A percentile compares a stretch with the other conserved stretches of the same genome.
Conservation (phyloP, 768 basidiomycete genomes). For the Solioccasus polychromus region DNA sequence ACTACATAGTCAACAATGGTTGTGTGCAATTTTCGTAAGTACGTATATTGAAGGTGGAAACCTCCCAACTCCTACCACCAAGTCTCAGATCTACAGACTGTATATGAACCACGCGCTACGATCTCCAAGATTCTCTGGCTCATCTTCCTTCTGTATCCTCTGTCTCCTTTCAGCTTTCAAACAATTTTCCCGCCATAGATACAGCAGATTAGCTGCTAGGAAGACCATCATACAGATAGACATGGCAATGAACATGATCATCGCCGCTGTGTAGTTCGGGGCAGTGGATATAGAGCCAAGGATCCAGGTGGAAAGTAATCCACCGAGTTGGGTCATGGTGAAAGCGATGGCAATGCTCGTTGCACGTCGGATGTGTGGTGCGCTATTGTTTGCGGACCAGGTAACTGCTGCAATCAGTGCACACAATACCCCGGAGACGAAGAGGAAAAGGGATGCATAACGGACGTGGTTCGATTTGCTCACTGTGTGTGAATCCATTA, state of each 20-base stretch:
- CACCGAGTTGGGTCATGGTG: constrained; percentile 54
- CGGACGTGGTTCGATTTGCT: constrained; percentile 37
- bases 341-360: constrained; percentile 55
- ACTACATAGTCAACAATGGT: no score
- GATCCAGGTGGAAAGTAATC: constrained; percentile 62
- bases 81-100: constrained; percentile 41
- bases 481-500: constrained; percentile 8
- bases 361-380: constrained; percentile 55
- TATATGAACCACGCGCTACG: constrained; percentile 57
- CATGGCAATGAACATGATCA: constrained; percentile 36
- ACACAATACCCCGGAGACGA: constrained; percentile 49
- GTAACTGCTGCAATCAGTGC: constrained; percentile 50
- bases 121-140: constrained; percentile 46
- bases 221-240: constrained; percentile 40
- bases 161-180: constrained; percentile 41
- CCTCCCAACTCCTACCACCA: no score
- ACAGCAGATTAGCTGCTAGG: constrained; percentile 37
- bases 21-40: no score
- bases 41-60: no score
- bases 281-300: constrained; percentile 47
- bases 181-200: constrained; percentile 43
- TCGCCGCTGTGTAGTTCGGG: constrained; percentile 50
- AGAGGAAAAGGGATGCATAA: constrained; percentile 58
- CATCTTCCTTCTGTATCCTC: constrained; percentile 33
- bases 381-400: constrained; percentile 62